These are phyloP conservation scores for Blastocystis sp. DNA, from an alignment of 352 stramenopile genomes.

Conservation along the genomic window DNA sequence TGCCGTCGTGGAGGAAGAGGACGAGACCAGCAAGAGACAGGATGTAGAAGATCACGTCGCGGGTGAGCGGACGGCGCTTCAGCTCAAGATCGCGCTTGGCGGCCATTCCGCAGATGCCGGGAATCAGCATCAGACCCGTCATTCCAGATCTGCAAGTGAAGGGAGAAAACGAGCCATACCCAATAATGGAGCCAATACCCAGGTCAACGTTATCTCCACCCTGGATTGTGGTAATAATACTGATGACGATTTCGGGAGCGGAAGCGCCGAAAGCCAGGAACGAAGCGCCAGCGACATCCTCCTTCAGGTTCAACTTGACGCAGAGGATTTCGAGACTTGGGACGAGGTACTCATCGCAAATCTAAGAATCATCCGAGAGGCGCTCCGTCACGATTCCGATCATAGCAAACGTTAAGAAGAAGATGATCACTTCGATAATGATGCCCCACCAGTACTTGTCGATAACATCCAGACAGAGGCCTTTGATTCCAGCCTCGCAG, in stretches of 20 bases:
- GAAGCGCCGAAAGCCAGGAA: constrained; percentile 60
- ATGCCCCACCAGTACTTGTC: constrained; percentile 51
- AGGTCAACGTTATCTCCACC: constrained; percentile 64
- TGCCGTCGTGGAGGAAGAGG: constrained; percentile 46
- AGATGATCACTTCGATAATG: constrained; percentile 56
- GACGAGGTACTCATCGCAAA: constrained; percentile 64
- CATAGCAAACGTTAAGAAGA: constrained; percentile 44
- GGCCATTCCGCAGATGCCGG: constrained; percentile 56
- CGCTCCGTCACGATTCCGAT: neutral
- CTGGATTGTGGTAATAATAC: constrained; percentile 65
- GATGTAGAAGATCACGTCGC: constrained; percentile 70
- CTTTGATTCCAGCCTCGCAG: constrained; percentile 24
- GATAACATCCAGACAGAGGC: constrained; percentile 60
- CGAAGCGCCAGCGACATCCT: constrained; percentile 62
- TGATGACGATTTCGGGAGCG: constrained; percentile 66
- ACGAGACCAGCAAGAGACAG: constrained; percentile 61
- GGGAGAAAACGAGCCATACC: neutral
- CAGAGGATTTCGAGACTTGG: constrained; percentile 63
- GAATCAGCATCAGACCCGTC: constrained; percentile 58
- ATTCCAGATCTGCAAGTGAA: constrained; percentile 28
- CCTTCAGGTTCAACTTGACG: constrained; percentile 60
- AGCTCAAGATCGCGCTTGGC: constrained; percentile 63
- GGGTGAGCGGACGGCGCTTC: constrained; percentile 67
- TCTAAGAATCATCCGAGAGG: constrained; percentile 11
- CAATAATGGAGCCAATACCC: constrained; percentile 68